phyloP scores from a whole-genome alignment of 495 filamentous ascomycete species.

The Hypoxylon fuscum region DNA sequence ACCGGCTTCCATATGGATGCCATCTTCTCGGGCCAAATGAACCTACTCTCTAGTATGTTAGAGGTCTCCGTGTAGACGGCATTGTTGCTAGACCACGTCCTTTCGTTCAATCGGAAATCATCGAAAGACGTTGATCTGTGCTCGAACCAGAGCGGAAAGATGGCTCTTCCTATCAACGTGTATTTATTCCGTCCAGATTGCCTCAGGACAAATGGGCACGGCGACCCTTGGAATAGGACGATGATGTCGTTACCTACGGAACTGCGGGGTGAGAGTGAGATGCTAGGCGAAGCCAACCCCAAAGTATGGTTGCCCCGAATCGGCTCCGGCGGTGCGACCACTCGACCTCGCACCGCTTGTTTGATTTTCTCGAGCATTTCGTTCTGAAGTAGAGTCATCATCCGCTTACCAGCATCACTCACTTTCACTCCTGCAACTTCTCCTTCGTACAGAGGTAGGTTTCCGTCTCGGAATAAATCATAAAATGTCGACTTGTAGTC shows the following conservation, averaged over 20 bases:
- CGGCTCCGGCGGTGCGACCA: conserved; percentile 9
- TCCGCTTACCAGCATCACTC: conserved; percentile 2
- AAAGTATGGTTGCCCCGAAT: conserved; percentile 16
- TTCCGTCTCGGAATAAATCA: neutral
- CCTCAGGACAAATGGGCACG: conserved; percentile 14
- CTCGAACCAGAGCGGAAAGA: conserved; percentile 25
- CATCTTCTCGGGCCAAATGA: conserved; percentile 21
- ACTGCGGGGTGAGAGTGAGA: neutral
- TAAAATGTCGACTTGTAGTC: conserved; percentile 13
- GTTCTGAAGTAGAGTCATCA: conserved; percentile 6
- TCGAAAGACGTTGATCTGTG: conserved; percentile 21
- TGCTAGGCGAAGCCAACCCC: neutral
- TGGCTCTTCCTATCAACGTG: conserved; percentile 10
- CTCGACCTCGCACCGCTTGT: conserved; percentile 1
- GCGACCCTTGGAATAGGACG: conserved; percentile 17
- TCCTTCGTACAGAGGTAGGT: conserved; percentile 10
- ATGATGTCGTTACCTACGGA: conserved; percentile 3
- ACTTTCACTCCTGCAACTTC: conserved; percentile 5
- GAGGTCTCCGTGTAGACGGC: conserved; percentile 16
- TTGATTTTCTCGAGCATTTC: conserved; percentile 14
- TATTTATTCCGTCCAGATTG: neutral
- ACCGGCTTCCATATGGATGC: conserved; percentile 19
- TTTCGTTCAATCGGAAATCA: conserved; percentile 6
- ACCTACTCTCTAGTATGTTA: conserved; percentile 16
- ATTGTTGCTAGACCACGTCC: conserved; percentile 7